These are phyloP conservation scores for Phytophthora chlamydospora DNA, from an alignment of 352 stramenopile genomes.

Conservation along the genomic window DNA sequence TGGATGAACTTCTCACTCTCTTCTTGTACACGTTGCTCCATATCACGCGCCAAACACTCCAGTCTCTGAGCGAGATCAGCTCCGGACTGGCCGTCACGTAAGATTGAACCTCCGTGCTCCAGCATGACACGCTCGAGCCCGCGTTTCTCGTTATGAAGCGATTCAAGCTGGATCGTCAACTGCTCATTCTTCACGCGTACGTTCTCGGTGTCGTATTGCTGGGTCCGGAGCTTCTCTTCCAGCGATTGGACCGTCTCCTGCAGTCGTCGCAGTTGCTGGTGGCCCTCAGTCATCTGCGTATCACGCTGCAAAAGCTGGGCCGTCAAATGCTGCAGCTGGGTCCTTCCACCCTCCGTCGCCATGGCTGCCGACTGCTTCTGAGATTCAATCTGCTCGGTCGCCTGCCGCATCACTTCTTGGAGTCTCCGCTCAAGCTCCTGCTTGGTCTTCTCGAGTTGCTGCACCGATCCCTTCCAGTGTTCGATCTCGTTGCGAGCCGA, in stretches of 20 bases:
- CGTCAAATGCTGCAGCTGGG: slow-evolving; percentile 48
- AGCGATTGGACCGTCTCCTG: slow-evolving; percentile 35
- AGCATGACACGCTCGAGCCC: slow-evolving; percentile 35
- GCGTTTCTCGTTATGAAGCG: slow-evolving; percentile 48
- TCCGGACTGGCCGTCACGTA: slow-evolving; percentile 29
- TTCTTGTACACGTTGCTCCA: slow-evolving; percentile 47
- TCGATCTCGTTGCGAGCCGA: slow-evolving; percentile 48
- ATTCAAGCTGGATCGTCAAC: slow-evolving; percentile 39
- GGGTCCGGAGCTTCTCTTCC: slow-evolving; percentile 40
- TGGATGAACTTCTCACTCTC: slow-evolving; percentile 49
- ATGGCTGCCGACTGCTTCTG: slow-evolving; percentile 54
- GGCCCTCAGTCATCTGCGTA: slow-evolving; percentile 52
- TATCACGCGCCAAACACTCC: slow-evolving; percentile 46
- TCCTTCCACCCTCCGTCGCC: slow-evolving; percentile 48
- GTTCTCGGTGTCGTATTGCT: slow-evolving; percentile 44
- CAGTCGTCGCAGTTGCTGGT: slow-evolving; percentile 44
- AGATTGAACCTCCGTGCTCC: slow-evolving; percentile 19
- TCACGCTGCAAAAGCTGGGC: slow-evolving; percentile 48
- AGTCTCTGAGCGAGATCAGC: slow-evolving; percentile 44
- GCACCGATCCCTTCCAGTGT: slow-evolving; percentile 36
- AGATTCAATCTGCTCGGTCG: slow-evolving; percentile 51
- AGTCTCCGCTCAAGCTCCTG: slow-evolving; percentile 50
- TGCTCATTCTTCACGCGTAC: slow-evolving; percentile 42
- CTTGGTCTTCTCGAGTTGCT: slow-evolving; percentile 64
- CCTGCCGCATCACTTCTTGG: slow-evolving; percentile 56